A percentile compares a stretch with the other conserved stretches of the same genome.
phyloP scores from a whole-genome alignment of 2,329 filamentous ascomycete genomes.

The Diplocarpon rosae region DNA sequence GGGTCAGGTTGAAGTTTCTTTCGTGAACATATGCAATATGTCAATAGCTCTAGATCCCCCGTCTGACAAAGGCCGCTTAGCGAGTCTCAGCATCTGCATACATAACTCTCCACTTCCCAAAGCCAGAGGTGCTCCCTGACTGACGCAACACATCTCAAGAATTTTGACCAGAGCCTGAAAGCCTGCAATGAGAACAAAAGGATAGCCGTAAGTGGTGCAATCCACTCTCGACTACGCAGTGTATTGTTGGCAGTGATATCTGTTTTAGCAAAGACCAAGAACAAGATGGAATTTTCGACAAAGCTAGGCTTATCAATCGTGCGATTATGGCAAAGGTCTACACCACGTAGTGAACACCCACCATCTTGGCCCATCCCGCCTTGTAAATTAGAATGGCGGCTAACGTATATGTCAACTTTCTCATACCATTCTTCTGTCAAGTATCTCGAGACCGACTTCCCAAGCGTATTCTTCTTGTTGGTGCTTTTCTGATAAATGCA shows the following conservation, averaged over 20 bases:
- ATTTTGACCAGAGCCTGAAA: not conserved
- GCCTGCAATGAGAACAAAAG: not conserved
- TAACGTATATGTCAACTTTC: not conserved
- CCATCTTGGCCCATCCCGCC: slow-evolving; percentile 10
- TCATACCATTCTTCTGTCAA: no score
- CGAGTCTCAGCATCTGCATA: no score
- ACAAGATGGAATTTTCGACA: not conserved
- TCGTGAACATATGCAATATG: no score
- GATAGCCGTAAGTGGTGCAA: not conserved
- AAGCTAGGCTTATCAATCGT: slow-evolving; percentile 9
- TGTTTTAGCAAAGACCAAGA: not conserved
- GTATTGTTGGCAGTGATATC: not conserved
- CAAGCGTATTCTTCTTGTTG: no score
- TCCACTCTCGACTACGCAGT: slow-evolving; percentile 1
- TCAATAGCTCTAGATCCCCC: no score
- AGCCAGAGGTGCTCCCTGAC: no score
- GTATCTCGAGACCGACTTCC: no score
- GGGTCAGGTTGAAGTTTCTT: no score
- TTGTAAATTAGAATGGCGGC: slow-evolving; percentile 5
- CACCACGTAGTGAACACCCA: slow-evolving; percentile 12
- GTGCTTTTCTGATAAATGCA: no score
- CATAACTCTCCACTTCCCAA: no score
- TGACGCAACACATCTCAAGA: no score
- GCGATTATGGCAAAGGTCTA: slow-evolving; percentile 14
- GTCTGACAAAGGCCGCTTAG: no score